phyloP scores from a whole-genome alignment of 164 flowering plant genomes.

The Buxus sempervirens region DNA sequence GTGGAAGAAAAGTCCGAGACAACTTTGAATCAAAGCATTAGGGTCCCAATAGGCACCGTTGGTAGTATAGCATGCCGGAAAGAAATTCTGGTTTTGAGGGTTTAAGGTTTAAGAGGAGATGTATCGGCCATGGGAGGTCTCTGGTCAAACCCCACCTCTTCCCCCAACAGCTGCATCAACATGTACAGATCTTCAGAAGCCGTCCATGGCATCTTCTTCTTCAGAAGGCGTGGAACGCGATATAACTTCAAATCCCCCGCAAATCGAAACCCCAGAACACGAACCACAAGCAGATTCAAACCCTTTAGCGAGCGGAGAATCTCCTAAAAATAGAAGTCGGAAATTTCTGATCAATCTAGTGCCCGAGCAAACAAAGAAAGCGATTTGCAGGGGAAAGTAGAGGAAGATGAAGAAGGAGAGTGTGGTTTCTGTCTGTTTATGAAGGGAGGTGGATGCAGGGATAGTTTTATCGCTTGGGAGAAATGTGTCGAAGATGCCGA shows the following conservation, averaged over 20 bases:
- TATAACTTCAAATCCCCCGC: neutral
- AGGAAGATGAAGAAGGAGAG: conserved; percentile 61
- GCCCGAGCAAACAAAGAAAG: conserved; percentile 7
- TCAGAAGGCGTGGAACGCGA: conserved; percentile 9
- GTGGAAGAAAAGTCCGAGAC: too few species aligned
- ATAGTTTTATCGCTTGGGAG: conserved; percentile 71
- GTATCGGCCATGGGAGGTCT: neutral
- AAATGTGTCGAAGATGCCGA: conserved; percentile 72
- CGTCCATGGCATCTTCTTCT: neutral
- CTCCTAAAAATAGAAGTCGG: neutral
- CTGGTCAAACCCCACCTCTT: neutral
- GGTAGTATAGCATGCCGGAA: too few species aligned
- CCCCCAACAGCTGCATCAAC: neutral
- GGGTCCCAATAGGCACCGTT: too few species aligned
- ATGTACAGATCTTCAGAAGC: neutral
- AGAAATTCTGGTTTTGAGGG: neutral
- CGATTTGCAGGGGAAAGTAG: conserved; percentile 18
- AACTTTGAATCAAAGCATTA: too few species aligned
- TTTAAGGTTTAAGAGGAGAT: neutral
- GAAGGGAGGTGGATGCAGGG: conserved; percentile 89
- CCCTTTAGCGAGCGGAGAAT: neutral
- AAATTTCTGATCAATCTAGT: conserved; percentile 9
- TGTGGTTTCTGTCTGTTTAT: conserved; percentile 92
- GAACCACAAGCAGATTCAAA: neutral
- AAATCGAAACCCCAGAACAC: neutral